Conservation (phyloP, 306 rosid species). For the Quercus aquifolioides region DNA sequence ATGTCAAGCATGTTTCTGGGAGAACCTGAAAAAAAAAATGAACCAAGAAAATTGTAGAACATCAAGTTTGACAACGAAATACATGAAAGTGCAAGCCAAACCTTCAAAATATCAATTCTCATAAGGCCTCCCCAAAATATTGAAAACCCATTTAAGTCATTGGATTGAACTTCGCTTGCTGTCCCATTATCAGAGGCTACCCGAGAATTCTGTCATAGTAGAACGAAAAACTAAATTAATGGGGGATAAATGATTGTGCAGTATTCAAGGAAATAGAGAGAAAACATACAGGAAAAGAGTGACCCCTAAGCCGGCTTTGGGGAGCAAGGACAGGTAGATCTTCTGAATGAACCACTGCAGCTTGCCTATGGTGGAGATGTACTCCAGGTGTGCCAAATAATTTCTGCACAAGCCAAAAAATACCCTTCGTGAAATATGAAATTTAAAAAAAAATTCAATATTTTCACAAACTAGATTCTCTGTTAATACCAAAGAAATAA, state of each 20-base stretch:
- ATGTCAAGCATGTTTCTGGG: slow-evolving; percentile 74
- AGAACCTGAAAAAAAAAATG: slow-evolving; percentile 58
- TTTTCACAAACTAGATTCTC: not conserved
- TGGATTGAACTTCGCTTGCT: slow-evolving; percentile 26
- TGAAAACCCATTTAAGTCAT: slow-evolving; percentile 59
- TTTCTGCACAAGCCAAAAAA: slow-evolving; percentile 43
- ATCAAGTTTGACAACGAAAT: not conserved
- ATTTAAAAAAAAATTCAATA: not conserved
- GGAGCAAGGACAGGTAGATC: slow-evolving; percentile 93
- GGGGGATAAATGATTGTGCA: not conserved
- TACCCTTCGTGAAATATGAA: not conserved
- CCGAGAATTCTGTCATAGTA: slow-evolving; percentile 39
- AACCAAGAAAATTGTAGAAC: slow-evolving; percentile 13
- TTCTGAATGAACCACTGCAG: slow-evolving; percentile 78
- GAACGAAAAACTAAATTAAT: slow-evolving; percentile 20
- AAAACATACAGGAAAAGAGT: slow-evolving; percentile 57
- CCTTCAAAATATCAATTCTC: slow-evolving; percentile 90
- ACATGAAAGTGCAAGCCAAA: slow-evolving; percentile 23
- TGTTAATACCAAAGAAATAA: not conserved
- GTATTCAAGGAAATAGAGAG: slow-evolving; percentile 4
- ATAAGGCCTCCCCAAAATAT: slow-evolving; percentile 97
- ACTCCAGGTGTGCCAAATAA: slow-evolving; percentile 93
- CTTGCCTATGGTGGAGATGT: slow-evolving; percentile 96
- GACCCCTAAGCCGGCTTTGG: slow-evolving; percentile 87
- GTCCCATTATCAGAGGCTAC: slow-evolving; percentile 27